Evolutionary conservation across 345 rosid genomes (phyloP).

Genomic region (Arabis hirsuta): DNA sequence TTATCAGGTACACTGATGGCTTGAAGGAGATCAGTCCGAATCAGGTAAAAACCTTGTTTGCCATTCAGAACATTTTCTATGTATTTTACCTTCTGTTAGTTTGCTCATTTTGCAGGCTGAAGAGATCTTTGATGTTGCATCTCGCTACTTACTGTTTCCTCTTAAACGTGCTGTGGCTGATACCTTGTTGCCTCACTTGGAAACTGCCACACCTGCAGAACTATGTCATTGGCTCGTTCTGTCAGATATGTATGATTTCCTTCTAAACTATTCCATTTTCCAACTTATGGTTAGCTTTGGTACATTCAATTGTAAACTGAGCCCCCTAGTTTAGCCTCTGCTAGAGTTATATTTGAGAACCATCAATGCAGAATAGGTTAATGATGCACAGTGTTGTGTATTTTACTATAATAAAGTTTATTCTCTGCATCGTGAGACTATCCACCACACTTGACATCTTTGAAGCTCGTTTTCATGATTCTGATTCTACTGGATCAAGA

Average conservation of each 20-base stretch:
- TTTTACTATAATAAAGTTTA: background rate
- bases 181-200: constrained; percentile 75
- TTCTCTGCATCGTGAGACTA: background rate
- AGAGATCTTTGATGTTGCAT: constrained; percentile 95
- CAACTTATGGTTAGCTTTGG: constrained; percentile 9
- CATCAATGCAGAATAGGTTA: background rate
- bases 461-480: constrained; percentile 12
- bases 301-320: background rate
- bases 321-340: no score
- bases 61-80: background rate
- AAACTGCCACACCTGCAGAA: constrained; percentile 82
- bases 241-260: constrained; percentile 78
- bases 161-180: constrained; percentile 98
- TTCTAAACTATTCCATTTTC: constrained; percentile 19
- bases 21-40: constrained; percentile 77
- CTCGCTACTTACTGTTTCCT: constrained; percentile 91
- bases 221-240: constrained; percentile 86
- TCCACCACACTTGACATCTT: no score
- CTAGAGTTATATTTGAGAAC: no score
- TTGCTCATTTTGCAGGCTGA: constrained; percentile 65
- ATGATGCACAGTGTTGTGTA: background rate
- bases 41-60: constrained; percentile 57
- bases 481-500: constrained; percentile 1
- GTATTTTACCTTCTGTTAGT: constrained; percentile 7
- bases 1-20: constrained; percentile 92